Evolutionary conservation across 2,329 filamentous ascomycete genomes (phyloP).

Genomic region (Pseudonectria foliicola): DNA sequence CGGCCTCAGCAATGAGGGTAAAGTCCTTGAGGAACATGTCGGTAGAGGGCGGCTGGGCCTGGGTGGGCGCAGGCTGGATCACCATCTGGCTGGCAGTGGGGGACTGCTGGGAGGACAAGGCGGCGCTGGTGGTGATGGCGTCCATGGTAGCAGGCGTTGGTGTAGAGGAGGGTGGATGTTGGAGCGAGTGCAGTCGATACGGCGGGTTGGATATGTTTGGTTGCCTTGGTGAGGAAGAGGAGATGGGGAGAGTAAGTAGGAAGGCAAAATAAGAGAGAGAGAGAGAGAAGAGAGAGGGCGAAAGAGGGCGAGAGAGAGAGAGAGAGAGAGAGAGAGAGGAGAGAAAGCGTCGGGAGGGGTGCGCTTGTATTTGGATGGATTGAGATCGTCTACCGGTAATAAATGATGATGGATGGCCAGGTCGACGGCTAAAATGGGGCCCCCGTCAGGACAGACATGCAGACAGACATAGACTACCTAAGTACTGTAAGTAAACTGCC

Average conservation of each 20-base stretch:
- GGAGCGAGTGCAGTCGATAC: too few relatives aligned
- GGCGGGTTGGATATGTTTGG: too few relatives aligned
- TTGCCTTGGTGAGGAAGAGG: too few relatives aligned
- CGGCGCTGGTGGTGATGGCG: constrained; percentile 17
- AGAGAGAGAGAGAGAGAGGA: neutral
- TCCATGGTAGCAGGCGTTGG: constrained; percentile 19
- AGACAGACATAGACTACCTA: too few relatives aligned
- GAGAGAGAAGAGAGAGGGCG: neutral
- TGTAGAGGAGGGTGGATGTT: neutral
- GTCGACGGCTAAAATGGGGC: too few relatives aligned
- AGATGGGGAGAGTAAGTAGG: constrained; percentile 2
- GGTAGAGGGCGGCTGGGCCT: constrained; percentile 34
- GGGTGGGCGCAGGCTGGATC: constrained; percentile 19
- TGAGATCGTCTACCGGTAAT: too few relatives aligned
- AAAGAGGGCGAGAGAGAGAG: neutral
- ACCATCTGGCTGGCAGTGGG: constrained; percentile 21
- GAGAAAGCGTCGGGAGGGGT: too few relatives aligned
- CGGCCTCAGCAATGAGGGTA: constrained; percentile 82
- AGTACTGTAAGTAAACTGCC: too few relatives aligned
- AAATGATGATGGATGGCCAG: too few relatives aligned
- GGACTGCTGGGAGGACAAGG: constrained; percentile 21
- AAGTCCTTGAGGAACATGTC: constrained; percentile 69
- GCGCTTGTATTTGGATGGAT: too few relatives aligned
- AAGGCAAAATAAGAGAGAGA: neutral
- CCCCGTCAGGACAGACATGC: too few relatives aligned